These are phyloP conservation scores for Monosporascus sp. DNA, from an alignment of 2,329 filamentous ascomycete species.

Conservation along the genomic window DNA sequence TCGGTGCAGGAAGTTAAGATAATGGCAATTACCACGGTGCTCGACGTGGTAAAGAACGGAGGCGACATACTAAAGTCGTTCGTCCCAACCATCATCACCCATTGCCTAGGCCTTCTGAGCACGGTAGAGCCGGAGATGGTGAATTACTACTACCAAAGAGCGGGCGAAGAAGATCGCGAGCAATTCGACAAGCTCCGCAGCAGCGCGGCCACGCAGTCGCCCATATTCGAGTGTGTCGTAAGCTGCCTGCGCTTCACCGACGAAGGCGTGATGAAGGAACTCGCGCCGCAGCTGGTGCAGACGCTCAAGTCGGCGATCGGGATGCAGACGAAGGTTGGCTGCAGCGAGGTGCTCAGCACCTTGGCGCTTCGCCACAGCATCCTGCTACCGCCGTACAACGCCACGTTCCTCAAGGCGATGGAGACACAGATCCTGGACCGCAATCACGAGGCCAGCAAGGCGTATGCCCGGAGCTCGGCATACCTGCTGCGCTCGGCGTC, in stretches of 20 bases:
- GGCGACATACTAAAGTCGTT: slow-evolving; percentile 75
- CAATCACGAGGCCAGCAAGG: slow-evolving; percentile 88
- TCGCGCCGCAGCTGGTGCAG: slow-evolving; percentile 67
- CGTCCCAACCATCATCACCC: slow-evolving; percentile 74
- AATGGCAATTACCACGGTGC: slow-evolving; percentile 76
- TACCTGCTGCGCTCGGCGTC: slow-evolving; percentile 67
- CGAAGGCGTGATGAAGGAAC: slow-evolving; percentile 65
- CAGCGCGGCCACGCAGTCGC: slow-evolving; percentile 75
- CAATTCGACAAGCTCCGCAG: slow-evolving; percentile 86
- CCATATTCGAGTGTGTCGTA: slow-evolving; percentile 88
- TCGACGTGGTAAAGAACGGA: slow-evolving; percentile 86
- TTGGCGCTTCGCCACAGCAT: slow-evolving; percentile 75
- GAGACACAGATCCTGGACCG: slow-evolving; percentile 81
- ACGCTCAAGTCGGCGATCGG: slow-evolving; percentile 84
- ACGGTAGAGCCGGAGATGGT: slow-evolving; percentile 83
- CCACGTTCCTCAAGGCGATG: slow-evolving; percentile 70
- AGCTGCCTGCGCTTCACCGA: slow-evolving; percentile 82
- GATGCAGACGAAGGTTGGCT: slow-evolving; percentile 90
- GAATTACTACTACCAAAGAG: slow-evolving; percentile 89
- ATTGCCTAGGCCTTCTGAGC: slow-evolving; percentile 75
- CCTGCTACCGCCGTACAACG: slow-evolving; percentile 69
- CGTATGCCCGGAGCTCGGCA: slow-evolving; percentile 80
- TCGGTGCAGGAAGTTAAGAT: slow-evolving; percentile 80
- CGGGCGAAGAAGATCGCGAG: slow-evolving; percentile 79
- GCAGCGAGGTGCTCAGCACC: slow-evolving; percentile 76